A percentile compares a stretch with the other conserved stretches of the same genome.
Conservation (phyloP, 1,139 yeast genomes). For the Candida neerlandica region DNA sequence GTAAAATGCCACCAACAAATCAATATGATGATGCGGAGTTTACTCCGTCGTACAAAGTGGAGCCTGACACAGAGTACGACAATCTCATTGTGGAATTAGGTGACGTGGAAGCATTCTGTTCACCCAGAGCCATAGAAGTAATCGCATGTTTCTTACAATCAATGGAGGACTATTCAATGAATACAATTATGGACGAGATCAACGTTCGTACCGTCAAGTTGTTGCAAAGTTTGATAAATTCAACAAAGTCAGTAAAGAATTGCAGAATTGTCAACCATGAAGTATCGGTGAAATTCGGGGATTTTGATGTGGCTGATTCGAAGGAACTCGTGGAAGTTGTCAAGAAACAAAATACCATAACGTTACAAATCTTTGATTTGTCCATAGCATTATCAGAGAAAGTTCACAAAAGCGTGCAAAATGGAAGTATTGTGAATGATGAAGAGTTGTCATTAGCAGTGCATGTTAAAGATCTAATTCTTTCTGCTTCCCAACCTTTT, state of each 20-base stretch:
- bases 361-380: slow-evolving; percentile 36
- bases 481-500: slow-evolving; percentile 27
- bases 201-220: slow-evolving; percentile 61
- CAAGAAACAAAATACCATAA: slow-evolving; percentile 25
- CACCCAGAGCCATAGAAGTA: slow-evolving; percentile 37
- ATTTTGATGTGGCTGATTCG: slow-evolving; percentile 23
- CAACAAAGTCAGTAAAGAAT: slow-evolving; percentile 43
- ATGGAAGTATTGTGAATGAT: slow-evolving; percentile 7
- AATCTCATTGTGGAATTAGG: slow-evolving; percentile 58
- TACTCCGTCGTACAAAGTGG: slow-evolving; percentile 43
- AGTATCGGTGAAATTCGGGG: slow-evolving; percentile 50
- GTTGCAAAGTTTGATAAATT: slow-evolving; percentile 38
- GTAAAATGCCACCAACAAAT: slow-evolving; percentile 28
- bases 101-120: slow-evolving; percentile 35
- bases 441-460: slow-evolving; percentile 28
- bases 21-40: slow-evolving; percentile 47
- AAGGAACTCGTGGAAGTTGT: slow-evolving; percentile 20
- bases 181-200: slow-evolving; percentile 60
- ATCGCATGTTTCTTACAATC: slow-evolving; percentile 35
- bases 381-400: slow-evolving; percentile 36
- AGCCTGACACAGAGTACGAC: slow-evolving; percentile 54
- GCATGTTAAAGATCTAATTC: slow-evolving; percentile 32
- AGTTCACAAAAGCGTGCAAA: slow-evolving; percentile 15
- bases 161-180: slow-evolving; percentile 40
- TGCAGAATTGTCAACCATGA: slow-evolving; percentile 55